A percentile compares a stretch with the other conserved stretches of the same genome.
phyloP scores from a whole-genome alignment of 2,329 filamentous ascomycete genomes.

The Blastomyces emzantsi region DNA sequence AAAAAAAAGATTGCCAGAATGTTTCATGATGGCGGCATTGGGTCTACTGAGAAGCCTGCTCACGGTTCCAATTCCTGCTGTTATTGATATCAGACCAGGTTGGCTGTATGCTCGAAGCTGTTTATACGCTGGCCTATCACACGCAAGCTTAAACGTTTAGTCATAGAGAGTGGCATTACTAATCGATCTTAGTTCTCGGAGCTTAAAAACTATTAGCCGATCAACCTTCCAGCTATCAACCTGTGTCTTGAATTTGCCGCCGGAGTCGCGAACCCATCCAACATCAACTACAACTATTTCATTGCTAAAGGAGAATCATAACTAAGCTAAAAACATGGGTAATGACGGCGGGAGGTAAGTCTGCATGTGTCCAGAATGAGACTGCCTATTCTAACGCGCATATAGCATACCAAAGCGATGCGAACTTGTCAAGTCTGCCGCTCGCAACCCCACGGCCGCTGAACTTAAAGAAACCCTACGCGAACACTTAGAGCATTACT shows the following conservation, averaged over 20 bases:
- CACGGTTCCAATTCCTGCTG: not conserved
- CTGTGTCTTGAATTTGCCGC: not conserved
- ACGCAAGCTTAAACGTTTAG: not conserved
- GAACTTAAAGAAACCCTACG: constrained; percentile 82
- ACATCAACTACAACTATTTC: not conserved
- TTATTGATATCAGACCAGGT: constrained; percentile 7
- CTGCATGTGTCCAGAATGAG: not conserved
- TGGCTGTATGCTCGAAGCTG: constrained; percentile 4
- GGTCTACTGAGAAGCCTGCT: constrained; percentile 5
- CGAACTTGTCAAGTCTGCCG: constrained; percentile 91
- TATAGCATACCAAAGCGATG: constrained; percentile 79
- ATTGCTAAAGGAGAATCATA: not conserved
- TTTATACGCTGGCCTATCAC: constrained; percentile 1
- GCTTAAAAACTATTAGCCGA: not conserved
- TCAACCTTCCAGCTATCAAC: not conserved
- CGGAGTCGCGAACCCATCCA: not conserved
- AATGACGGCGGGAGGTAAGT: constrained; percentile 79
- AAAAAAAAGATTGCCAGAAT: constrained; percentile 27
- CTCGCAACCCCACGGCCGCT: constrained; percentile 68
- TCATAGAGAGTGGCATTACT: not conserved
- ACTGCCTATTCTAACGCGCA: constrained; percentile 8
- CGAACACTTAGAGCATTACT: constrained; percentile 77
- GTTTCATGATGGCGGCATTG: constrained; percentile 28
- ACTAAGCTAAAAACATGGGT: constrained; percentile 56
- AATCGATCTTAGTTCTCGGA: not conserved